Evolutionary conservation across 2,329 filamentous ascomycete genomes (phyloP).

Genomic region (Trichoderma afroharzianum): DNA sequence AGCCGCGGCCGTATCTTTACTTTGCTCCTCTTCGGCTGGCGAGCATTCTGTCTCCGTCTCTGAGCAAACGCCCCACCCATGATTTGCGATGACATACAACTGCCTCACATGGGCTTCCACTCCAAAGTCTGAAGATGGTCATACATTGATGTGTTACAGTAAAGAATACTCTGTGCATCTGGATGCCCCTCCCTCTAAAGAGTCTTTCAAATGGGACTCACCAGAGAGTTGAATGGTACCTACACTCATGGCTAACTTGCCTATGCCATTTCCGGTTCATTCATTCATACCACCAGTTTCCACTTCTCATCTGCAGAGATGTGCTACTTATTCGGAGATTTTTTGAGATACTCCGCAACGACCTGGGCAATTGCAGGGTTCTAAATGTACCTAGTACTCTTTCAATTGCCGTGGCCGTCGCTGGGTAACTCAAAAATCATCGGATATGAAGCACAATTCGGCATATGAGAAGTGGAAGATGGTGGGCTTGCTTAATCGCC

Average conservation of each 20-base stretch:
- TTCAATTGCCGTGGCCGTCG: background rate
- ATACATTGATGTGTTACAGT: background rate
- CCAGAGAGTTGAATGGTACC: no score
- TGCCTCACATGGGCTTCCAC: background rate
- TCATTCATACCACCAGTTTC: background rate
- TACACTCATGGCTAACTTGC: background rate
- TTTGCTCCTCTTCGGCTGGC: background rate
- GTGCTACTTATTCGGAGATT: background rate
- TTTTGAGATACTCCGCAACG: background rate
- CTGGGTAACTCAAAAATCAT: background rate
- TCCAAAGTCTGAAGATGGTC: background rate
- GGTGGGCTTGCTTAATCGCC: background rate
- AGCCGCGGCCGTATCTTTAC: background rate
- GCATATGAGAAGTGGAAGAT: background rate
- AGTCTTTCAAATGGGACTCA: background rate
- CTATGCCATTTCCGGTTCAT: background rate
- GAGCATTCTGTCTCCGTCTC: no score
- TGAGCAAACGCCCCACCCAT: no score
- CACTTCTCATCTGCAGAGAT: background rate
- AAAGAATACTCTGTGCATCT: background rate
- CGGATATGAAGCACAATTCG: background rate
- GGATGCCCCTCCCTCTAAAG: background rate
- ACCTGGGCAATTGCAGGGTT: background rate
- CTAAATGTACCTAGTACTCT: background rate
- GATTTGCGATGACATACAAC: no score